Conservation (phyloP, 176 grass and related monocot species). For the Triticum timopheevii region DNA sequence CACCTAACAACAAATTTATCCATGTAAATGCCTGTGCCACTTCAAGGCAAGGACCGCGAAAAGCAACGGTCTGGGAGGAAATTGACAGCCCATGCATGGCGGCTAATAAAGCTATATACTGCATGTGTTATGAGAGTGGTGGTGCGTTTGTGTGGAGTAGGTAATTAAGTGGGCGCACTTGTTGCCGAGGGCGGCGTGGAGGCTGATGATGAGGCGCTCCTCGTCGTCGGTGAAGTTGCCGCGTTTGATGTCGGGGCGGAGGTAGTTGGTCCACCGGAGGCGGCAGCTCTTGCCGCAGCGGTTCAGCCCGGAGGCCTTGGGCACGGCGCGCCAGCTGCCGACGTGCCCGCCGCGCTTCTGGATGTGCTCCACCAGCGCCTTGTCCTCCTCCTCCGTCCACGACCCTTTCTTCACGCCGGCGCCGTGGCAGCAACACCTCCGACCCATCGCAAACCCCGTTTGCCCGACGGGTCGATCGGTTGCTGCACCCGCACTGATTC, state of each 20-base stretch:
- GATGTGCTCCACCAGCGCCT: conserved; percentile 48
- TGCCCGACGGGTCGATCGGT: too few relatives aligned
- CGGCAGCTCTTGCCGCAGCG: conserved; percentile 94
- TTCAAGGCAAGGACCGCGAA: too few relatives aligned
- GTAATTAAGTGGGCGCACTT: not conserved
- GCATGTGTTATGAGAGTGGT: too few relatives aligned
- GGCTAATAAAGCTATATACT: too few relatives aligned
- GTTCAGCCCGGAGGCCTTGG: conserved; percentile 62
- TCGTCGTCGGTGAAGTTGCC: conserved; percentile 72
- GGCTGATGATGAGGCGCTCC: conserved; percentile 65
- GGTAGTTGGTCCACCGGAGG: conserved; percentile 91
- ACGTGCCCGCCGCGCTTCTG: conserved; percentile 41
- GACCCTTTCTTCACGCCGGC: conserved; percentile 55
- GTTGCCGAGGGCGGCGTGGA: conserved; percentile 68
- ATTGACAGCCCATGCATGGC: too few relatives aligned
- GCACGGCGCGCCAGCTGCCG: conserved; percentile 59
- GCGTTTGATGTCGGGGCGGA: conserved; percentile 80
- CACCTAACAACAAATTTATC: too few relatives aligned
- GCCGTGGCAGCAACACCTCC: conserved; percentile 51
- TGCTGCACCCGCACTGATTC: too few relatives aligned
- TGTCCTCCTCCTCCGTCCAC: conserved; percentile 79
- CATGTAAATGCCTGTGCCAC: too few relatives aligned
- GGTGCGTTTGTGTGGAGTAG: too few relatives aligned
- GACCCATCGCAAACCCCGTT: too few relatives aligned
- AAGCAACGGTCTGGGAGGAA: too few relatives aligned